Conservation (phyloP, 306 rosid species). For the Betula pendula region DNA sequence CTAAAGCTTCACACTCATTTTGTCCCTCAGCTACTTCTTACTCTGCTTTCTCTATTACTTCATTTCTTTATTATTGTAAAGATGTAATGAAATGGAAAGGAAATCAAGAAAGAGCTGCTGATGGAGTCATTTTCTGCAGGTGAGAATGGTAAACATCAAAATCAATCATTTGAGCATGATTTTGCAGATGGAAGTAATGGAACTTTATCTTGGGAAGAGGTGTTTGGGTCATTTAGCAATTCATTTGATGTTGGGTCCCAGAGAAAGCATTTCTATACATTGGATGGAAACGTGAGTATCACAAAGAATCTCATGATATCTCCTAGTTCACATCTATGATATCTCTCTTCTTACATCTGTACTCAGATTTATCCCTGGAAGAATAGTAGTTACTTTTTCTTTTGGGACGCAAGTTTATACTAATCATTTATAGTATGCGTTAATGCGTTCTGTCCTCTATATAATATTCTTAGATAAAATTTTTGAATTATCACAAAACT, state of each 20-base stretch:
- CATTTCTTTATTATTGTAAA: slow-evolving; percentile 14
- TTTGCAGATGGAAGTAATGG: slow-evolving; percentile 44
- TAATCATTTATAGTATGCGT: background rate
- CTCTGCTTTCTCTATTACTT: slow-evolving; percentile 7
- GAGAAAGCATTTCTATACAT: slow-evolving; percentile 33
- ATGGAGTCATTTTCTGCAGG: slow-evolving; percentile 32
- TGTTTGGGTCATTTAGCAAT: slow-evolving; percentile 43
- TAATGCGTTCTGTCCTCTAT: background rate
- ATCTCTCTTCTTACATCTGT: background rate
- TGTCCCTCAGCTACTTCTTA: slow-evolving; percentile 1
- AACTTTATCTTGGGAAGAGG: slow-evolving; percentile 52
- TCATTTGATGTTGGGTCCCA: slow-evolving; percentile 33
- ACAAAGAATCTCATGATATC: slow-evolving; percentile 19
- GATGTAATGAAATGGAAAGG: slow-evolving; percentile 6
- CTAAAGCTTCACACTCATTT: slow-evolving; percentile 12
- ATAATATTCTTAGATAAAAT: background rate
- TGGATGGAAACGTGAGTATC: slow-evolving; percentile 59
- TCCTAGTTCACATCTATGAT: background rate
- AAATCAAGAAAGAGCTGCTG: slow-evolving; percentile 30
- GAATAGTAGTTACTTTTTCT: background rate
- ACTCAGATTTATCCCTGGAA: background rate
- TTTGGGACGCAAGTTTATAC: background rate
- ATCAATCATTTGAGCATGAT: slow-evolving; percentile 36
- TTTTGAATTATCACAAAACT: background rate
- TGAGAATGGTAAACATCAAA: slow-evolving; percentile 36